Evolutionary conservation across 208 protist genomes (phyloP).

Genomic region (Tritrichomonas foetus): DNA sequence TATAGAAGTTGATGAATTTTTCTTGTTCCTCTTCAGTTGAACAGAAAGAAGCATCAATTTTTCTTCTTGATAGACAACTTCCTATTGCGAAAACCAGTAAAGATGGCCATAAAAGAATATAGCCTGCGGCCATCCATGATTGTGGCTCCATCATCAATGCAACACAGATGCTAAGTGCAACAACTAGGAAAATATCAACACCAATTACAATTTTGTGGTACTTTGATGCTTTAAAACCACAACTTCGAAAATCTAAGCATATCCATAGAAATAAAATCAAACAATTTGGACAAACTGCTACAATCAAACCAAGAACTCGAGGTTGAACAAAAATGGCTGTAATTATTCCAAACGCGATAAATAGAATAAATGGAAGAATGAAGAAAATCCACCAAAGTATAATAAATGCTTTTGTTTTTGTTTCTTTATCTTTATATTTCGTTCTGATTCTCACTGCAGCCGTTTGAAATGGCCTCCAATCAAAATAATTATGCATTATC

Average conservation of each 20-base stretch:
- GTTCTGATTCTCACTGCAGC: too few relatives aligned
- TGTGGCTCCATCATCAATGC: background rate
- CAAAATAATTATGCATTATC: too few relatives aligned
- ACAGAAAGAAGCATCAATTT: too few relatives aligned
- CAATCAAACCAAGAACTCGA: background rate
- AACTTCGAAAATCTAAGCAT: background rate
- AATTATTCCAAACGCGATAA: background rate
- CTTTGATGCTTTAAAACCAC: background rate
- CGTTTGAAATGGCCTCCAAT: too few relatives aligned
- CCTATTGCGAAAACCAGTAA: background rate
- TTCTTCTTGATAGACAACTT: background rate
- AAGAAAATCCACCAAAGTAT: conserved; percentile 7
- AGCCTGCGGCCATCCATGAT: background rate
- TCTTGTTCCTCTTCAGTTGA: background rate
- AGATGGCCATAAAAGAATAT: background rate
- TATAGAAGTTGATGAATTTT: background rate
- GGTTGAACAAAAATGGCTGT: background rate
- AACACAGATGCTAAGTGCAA: background rate
- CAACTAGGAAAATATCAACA: background rate
- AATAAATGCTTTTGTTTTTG: too few relatives aligned
- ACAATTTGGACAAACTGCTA: background rate
- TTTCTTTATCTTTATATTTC: too few relatives aligned
- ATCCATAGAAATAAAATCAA: background rate
- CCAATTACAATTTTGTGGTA: background rate
- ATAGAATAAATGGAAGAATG: background rate